Evolutionary conservation across 805 yeast species (phyloP), one percentile per base, ranked within the genome.

Genomic region (Pichia paraexigua): DNA sequence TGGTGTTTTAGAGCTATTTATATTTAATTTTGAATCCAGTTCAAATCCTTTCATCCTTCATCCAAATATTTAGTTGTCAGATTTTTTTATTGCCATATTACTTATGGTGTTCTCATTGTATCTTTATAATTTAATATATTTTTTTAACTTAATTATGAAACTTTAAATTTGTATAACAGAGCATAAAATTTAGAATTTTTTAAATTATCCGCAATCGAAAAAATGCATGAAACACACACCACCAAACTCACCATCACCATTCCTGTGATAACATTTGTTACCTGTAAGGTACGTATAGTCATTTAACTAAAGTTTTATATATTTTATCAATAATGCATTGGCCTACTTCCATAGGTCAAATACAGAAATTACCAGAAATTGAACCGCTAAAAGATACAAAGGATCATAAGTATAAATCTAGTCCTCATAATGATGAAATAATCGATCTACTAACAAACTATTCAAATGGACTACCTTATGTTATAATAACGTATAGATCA

Each of bases 401-500:
- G 5, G 50, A 47, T 5, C 50, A 56, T 17, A 44, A 47, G 1
- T 59, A 62, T 51, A 52, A 53, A 9, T 58, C 60, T 1, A 30
- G 50, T 22, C 66, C 71, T 22, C 67, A 65, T 42, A 49, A 56
- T 30, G 74, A 69, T 51, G 48, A 43, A 21, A 52, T 53, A 28
- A 27, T 50, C 13, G 32, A 47, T 20, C 27, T 48, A 20, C n/a
- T 47, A 5, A 27, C 47, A 22, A 48, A 45, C 27, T 41, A 55
- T 47, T 43, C 49, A 12, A 47, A 48, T 18, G 47, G 50, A 22
- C 56, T 60, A 28, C 68, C 74, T 6, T 59, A 69, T 32, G 63
- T 64, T 1, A 61, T 66, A 6, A 47, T 72, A 12, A 74, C 78
- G 2, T 60, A 62, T 48, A 53, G 71, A n/a, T 63, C 71, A 6